A percentile compares a stretch with the other conserved stretches of the same genome.
These are phyloP conservation scores for Opeltia flavorubescens DNA, from an alignment of 495 filamentous ascomycete genomes.

Conservation along the genomic window DNA sequence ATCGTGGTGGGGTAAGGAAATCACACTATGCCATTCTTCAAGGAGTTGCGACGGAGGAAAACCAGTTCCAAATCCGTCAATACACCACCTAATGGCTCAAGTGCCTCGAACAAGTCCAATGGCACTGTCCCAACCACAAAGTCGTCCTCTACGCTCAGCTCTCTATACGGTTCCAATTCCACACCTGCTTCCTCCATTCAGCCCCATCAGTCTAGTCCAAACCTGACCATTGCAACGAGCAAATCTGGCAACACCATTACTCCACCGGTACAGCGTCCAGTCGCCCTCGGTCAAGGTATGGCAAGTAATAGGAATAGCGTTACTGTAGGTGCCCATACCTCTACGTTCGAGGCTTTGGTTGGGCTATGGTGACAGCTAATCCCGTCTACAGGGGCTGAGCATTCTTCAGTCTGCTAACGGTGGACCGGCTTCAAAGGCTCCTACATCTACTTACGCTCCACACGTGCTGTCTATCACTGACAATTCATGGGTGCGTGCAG, in stretches of 20 bases:
- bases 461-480: conserved; percentile 62
- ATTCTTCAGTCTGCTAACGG: conserved; percentile 34
- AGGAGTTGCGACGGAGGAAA: conserved; percentile 54
- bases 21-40: conserved; percentile 50
- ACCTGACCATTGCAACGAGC: conserved; percentile 36
- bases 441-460: conserved; percentile 64
- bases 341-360: not conserved
- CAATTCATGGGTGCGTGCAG: conserved; percentile 57
- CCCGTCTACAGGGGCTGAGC: conserved; percentile 21
- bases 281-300: conserved; percentile 20
- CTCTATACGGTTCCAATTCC: conserved; percentile 36
- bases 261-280: conserved; percentile 29
- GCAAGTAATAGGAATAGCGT: conserved; percentile 36
- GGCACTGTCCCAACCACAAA: conserved; percentile 33
- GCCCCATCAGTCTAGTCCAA: conserved; percentile 36
- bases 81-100: conserved; percentile 38
- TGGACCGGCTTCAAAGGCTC: conserved; percentile 34
- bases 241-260: conserved; percentile 32
- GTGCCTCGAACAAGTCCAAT: conserved; percentile 34
- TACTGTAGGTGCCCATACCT: conserved; percentile 24
- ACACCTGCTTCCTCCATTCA: conserved; percentile 48
- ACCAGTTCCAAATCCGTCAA: conserved; percentile 39
- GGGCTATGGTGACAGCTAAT: not conserved
- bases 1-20: not conserved
- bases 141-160: conserved; percentile 52